Evolutionary conservation across 345 rosid genomes (phyloP).

Genomic region (Euphorbia tirucalli): DNA sequence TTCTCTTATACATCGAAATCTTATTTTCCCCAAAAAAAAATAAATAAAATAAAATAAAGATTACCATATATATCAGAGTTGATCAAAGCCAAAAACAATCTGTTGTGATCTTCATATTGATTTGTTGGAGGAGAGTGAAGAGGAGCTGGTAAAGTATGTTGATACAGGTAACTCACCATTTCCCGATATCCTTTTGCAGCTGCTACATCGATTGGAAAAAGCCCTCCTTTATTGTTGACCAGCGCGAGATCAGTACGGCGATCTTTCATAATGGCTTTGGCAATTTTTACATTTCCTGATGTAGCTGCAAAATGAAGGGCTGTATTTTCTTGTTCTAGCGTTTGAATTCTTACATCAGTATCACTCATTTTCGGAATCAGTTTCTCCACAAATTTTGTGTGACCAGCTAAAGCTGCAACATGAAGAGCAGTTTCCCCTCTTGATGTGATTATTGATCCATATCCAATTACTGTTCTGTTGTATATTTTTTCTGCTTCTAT

Average conservation of each 20-base stretch:
- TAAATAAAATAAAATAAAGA: too few species aligned
- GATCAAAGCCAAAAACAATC: neutral
- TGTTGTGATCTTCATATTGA: too few species aligned
- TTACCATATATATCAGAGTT: neutral
- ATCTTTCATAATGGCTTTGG: neutral
- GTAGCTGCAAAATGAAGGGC: neutral
- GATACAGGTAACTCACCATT: neutral
- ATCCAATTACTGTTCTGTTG: neutral
- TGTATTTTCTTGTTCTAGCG: neutral
- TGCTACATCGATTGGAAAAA: neutral
- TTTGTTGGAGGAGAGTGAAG: too few species aligned
- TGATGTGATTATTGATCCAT: neutral
- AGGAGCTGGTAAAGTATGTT: neutral
- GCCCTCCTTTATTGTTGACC: neutral
- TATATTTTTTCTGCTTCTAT: neutral
- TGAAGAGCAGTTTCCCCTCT: constrained; percentile 13
- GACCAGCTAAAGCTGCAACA: constrained; percentile 22
- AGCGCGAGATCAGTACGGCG: neutral
- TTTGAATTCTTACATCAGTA: neutral
- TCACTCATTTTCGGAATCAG: constrained; percentile 10
- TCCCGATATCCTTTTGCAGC: neutral
- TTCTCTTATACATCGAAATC: too few species aligned
- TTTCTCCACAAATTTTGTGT: constrained; percentile 12
- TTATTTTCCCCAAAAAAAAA: too few species aligned
- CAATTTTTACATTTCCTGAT: neutral